Percentiles rank a stretch among this genome's conserved stretches.
phyloP scores from a whole-genome alignment of 2,329 filamentous ascomycete genomes.

The Balansia obtecta region DNA sequence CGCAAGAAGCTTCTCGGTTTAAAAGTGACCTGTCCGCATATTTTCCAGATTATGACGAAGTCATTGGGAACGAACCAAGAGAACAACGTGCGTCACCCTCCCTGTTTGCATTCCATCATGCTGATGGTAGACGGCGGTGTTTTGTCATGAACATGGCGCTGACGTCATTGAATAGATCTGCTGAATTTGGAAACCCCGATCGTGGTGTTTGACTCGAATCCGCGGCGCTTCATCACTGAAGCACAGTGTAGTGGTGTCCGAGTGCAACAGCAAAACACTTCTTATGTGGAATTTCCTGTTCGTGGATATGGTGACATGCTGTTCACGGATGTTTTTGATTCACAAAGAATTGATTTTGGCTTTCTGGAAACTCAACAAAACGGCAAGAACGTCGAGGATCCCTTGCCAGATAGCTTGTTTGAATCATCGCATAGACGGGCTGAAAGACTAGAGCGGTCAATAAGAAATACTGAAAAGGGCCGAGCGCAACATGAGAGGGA shows the following conservation, averaged over 20 bases:
- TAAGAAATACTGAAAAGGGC: conserved; percentile 51
- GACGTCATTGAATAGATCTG: conserved; percentile 42
- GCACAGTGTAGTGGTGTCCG: background rate
- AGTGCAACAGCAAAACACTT: background rate
- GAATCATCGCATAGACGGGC: conserved; percentile 44
- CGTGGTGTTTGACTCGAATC: conserved; percentile 48
- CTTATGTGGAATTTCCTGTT: conserved; percentile 19
- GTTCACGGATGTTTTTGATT: conserved; percentile 43
- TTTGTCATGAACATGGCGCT: background rate
- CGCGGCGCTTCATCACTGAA: conserved; percentile 16
- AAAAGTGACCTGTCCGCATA: conserved; percentile 88
- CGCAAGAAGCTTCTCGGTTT: conserved; percentile 71
- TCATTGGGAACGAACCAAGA: conserved; percentile 74
- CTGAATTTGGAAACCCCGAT: conserved; percentile 63
- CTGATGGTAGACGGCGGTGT: background rate
- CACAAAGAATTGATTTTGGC: conserved; percentile 43
- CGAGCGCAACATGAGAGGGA: conserved; percentile 55
- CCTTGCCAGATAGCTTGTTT: conserved; percentile 43
- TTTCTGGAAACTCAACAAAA: conserved; percentile 36
- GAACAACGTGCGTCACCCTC: conserved; percentile 52
- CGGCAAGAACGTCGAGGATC: conserved; percentile 35
- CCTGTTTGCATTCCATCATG: background rate
- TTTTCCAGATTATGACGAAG: conserved; percentile 88
- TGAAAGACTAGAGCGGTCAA: conserved; percentile 47
- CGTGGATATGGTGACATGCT: conserved; percentile 43